phyloP scores from a whole-genome alignment of 306 rosid species.

The Cyclanthera cordifolia region DNA sequence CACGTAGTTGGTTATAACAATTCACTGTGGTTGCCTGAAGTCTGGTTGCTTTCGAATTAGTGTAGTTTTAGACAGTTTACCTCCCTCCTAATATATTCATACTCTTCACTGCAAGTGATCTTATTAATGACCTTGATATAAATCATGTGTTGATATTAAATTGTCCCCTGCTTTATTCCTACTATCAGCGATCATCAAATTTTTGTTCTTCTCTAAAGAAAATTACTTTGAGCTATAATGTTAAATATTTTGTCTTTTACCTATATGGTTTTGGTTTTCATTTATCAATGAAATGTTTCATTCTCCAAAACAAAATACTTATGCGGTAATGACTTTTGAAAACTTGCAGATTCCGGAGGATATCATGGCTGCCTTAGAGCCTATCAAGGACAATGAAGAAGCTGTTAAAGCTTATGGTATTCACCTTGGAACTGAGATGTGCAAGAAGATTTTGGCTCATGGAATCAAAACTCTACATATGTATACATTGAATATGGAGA shows the following conservation, averaged over 20 bases:
- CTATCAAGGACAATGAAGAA: conserved; percentile 93
- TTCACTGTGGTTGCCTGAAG: background rate
- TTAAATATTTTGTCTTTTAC: too few species aligned
- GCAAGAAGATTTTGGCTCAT: conserved; percentile 83
- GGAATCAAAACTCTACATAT: conserved; percentile 85
- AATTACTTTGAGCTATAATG: background rate
- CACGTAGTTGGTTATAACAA: background rate
- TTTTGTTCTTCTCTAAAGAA: background rate
- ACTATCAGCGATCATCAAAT: background rate
- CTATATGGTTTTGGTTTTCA: too few species aligned
- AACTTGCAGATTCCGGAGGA: conserved; percentile 66
- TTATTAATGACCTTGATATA: background rate
- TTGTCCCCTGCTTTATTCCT: background rate
- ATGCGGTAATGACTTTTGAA: background rate
- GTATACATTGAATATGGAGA: conserved; percentile 90
- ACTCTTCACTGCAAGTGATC: background rate
- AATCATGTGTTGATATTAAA: background rate
- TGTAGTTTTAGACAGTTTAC: background rate
- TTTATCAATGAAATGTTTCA: too few species aligned
- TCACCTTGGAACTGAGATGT: conserved; percentile 92
- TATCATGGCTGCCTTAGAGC: conserved; percentile 71
- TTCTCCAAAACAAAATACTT: too few species aligned
- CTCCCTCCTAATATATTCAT: background rate
- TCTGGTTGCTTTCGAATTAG: background rate
- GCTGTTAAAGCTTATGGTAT: conserved; percentile 87